These are phyloP conservation scores for Sequoia sempervirens DNA, from an alignment of 75 land plant species.

Conservation along the genomic window DNA sequence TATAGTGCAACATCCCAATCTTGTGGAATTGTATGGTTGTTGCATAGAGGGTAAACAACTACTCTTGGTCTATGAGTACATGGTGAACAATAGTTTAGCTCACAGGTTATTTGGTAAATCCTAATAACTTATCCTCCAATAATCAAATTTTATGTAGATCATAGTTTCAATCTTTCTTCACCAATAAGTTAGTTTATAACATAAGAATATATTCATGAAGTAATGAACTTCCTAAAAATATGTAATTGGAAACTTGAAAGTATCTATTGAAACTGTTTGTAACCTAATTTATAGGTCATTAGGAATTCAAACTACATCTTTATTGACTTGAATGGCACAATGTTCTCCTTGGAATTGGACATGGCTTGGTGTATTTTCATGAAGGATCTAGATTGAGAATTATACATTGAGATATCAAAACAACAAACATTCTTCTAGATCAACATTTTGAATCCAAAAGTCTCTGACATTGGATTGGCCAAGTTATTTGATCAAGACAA, in stretches of 20 bases:
- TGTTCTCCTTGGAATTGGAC: no score
- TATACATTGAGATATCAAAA: no score
- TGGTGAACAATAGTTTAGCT: no score
- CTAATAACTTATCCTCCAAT: not conserved
- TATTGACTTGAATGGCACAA: not conserved
- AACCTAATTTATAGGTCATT: slow-evolving; percentile 3
- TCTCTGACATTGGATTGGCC: slow-evolving; percentile 23
- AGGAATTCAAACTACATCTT: slow-evolving; percentile 9
- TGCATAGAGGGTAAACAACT: no score
- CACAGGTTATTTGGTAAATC: slow-evolving; percentile 12
- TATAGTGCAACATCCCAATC: slow-evolving; percentile 23
- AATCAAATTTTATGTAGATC: not conserved
- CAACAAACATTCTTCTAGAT: slow-evolving; percentile 24
- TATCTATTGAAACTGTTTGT: not conserved
- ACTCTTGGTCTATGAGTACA: no score
- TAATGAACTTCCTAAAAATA: not conserved
- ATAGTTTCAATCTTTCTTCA: not conserved
- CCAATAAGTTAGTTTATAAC: not conserved
- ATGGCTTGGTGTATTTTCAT: no score
- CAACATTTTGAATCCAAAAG: slow-evolving; percentile 20
- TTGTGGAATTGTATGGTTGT: no score
- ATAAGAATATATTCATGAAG: not conserved
- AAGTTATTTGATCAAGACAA: slow-evolving; percentile 22
- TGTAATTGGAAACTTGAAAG: not conserved
- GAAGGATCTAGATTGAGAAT: no score